These are phyloP conservation scores for Alternaria triticimaculans DNA, from an alignment of 2,329 filamentous ascomycete genomes.

Conservation along the genomic window DNA sequence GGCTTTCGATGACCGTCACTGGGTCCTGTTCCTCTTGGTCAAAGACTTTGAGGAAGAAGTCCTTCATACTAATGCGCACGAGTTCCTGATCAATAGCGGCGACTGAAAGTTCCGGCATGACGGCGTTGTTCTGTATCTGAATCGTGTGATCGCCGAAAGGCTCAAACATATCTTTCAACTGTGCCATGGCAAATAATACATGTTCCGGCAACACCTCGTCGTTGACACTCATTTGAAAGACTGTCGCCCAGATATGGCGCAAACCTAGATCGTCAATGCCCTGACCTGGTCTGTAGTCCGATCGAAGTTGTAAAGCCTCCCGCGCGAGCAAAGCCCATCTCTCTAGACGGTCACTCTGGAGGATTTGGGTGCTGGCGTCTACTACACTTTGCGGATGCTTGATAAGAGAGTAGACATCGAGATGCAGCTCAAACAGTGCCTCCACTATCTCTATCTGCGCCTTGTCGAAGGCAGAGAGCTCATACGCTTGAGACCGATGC, in stretches of 20 bases:
- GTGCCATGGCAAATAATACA: conserved; percentile 66
- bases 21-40: conserved; percentile 82
- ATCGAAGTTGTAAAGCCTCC: conserved; percentile 57
- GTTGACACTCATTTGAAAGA: conserved; percentile 65
- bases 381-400: conserved; percentile 66
- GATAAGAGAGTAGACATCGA: conserved; percentile 70
- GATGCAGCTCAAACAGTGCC: conserved; percentile 69
- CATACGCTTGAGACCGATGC: conserved; percentile 19
- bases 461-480: conserved; percentile 41
- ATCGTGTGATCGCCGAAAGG: conserved; percentile 60
- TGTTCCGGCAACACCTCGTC: conserved; percentile 65
- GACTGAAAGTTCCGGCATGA: conserved; percentile 86
- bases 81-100: conserved; percentile 89
- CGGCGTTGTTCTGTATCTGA: conserved; percentile 78
- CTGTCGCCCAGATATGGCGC: conserved; percentile 71
- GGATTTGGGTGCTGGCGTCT: conserved; percentile 56
- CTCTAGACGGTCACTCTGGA: conserved; percentile 65
- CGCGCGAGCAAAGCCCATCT: conserved; percentile 67
- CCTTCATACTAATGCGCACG: conserved; percentile 90
- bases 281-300: conserved; percentile 27
- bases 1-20: conserved; percentile 82
- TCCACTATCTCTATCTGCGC: conserved; percentile 62
- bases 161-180: conserved; percentile 64
- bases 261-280: conserved; percentile 56
- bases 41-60: conserved; percentile 92